Base-by-base conservation (phyloP, 495 filamentous ascomycete genomes). In the Aspergillus diversus region DNA sequence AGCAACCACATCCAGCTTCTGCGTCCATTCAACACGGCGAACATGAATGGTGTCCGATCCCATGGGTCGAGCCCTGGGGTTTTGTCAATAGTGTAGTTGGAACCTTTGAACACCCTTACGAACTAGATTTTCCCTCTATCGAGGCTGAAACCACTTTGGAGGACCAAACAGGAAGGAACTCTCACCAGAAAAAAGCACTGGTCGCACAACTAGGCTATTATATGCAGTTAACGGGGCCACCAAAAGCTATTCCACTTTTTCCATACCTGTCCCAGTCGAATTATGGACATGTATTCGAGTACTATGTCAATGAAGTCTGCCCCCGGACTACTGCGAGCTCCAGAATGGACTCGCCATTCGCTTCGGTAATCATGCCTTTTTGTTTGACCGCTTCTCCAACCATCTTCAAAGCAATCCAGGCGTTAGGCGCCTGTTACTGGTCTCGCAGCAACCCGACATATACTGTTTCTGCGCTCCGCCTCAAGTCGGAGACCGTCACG, bases 221-320 rank as follows among this genome's bases (percentile, higher is more conserved):
- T 31, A 21, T 51, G 31, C 56, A 46, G 47, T 16, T 67, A 27
- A 47, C 53, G 0, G 62, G 16, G 6, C 71, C 67, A 7, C 51
- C 51, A 7, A 59, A 68, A 1, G 53, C 67, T 3, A 51, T 74
- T 15, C 61, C 74, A 5, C 57, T 78, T 0, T 76, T 80, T 35
- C 77, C 77, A 1, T 65, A 69, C 2, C 33, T 74, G 1, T 65
- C 73, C 32, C 59, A 66, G 7, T 55, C 71, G 7, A 65, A 66
- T 6, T 67, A 77, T 55, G 66, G 61, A 6, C 69, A 72, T 37
- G 59, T 81, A 16, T 74, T 81, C 21, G 76, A 81, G 21, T 81
- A 81, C 46, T 81, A 77, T 58, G 70, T 81, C 7, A 72, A 73
- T 16, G 74, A 77, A 47, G 71, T 81, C 9, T 81, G 78, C 59